Base-by-base conservation (phyloP, 169 alveolate species). In the Cryptosporidium xiaoi region DNA sequence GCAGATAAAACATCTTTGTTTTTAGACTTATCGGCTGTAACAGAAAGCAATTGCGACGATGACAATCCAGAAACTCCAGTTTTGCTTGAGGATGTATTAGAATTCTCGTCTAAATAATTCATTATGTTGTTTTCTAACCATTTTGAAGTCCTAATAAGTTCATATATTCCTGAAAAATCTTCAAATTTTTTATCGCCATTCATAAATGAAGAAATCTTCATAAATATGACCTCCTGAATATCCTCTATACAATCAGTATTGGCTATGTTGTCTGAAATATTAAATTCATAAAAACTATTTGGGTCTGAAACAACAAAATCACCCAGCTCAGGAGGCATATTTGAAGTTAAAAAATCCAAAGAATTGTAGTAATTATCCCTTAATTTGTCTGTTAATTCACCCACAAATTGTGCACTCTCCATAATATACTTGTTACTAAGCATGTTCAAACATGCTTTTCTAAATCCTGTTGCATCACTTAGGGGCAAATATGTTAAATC, bases 291-390 rank as follows among this genome's bases (percentile, higher is more conserved):
- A 16, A 24, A 29, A 29, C 51, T 29, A 18, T 33, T 56, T 10
- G 68, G 83, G 7, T 69, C 58, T n/a, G 83, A 69, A 53, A 69
- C 20, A 20, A 69, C 18, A 33, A 69, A 69, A 69, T 69, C 66
- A 7, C 66, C 66, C 34, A 69, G 56, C 33, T 51, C 83, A 4
- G 13, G 3, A 3, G 83, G 83, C 13, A 69, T 20, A 16, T 27
- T 53, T 20, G 50, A 36, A 53, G 33, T n/a, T 0, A 69, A 46
- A 53, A 69, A 69, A 4, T 69, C 83, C 55, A 69, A 36, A 55
- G 83, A 69, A n/a, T 16, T 69, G 13, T 24, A 10, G 15, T 40
- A 18, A 13, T 62, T 15, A 16, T 27, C 10, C 13, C 64, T 36
- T 1, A 77, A 40, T n/a, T 18, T 13, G 13, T 62, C 64, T 4